Evolutionary conservation across 75 land plant genomes (phyloP).

Genomic region (Isoetes taiwanensis): DNA sequence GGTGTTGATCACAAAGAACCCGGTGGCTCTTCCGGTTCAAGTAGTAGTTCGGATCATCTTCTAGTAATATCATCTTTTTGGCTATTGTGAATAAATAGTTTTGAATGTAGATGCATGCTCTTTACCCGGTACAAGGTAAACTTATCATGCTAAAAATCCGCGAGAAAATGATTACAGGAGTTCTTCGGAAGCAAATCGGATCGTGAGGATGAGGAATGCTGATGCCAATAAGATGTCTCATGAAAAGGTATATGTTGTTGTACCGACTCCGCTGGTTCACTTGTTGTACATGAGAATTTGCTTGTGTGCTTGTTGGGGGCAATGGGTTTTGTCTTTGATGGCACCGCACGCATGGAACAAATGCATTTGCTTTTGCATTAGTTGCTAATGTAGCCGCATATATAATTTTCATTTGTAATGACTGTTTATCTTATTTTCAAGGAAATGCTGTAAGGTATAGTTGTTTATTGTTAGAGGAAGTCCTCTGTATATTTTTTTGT

Average conservation of each 20-base stretch:
- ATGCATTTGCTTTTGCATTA: no score
- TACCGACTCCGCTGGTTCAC: background rate
- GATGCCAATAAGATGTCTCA: slow-evolving; percentile 21
- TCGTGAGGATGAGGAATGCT: slow-evolving; percentile 25
- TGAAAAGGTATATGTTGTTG: slow-evolving; percentile 47
- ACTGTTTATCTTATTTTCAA: background rate
- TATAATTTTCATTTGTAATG: background rate
- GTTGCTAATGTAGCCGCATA: background rate
- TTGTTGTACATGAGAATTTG: slow-evolving; percentile 3
- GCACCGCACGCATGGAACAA: no score
- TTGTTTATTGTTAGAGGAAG: background rate
- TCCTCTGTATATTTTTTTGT: no score
- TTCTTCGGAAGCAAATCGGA: slow-evolving; percentile 66
- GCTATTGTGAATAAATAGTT: no score
- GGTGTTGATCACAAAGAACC: slow-evolving; percentile 23
- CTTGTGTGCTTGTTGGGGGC: slow-evolving; percentile 12
- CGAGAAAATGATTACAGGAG: slow-evolving; percentile 62
- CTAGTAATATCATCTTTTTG: slow-evolving; percentile 37
- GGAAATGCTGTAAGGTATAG: background rate
- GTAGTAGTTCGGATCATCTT: slow-evolving; percentile 50
- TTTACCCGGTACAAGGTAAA: no score
- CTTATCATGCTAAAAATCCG: background rate
- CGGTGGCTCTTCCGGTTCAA: slow-evolving; percentile 40
- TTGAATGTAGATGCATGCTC: no score
- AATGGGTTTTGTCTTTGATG: no score